Base-by-base conservation (phyloP, 2,329 filamentous ascomycete species). In the Aspergillus quadricinctus region DNA sequence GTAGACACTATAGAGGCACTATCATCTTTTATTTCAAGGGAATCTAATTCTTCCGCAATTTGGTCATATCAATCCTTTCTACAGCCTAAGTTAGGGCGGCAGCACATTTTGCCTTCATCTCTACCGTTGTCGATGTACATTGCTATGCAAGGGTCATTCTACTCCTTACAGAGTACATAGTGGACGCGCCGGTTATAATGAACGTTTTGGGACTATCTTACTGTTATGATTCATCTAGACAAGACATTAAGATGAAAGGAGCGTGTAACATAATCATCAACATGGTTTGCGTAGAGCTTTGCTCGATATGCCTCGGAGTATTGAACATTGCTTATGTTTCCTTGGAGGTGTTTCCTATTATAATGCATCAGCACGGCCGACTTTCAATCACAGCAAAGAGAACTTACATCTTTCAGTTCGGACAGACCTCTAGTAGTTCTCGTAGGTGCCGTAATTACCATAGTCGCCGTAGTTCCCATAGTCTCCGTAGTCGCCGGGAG, bases 381-480 rank as follows among this genome's bases (percentile, higher is more conserved):
- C 9, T 17, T 10, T n/a, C 10, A 43, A 21, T 19, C 3, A 21
- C 2, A 11, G 21, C 5, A 10, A 21, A 7, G 23, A 23, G 1
- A 46, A 17, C 21, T 9, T 46, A 14, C 21, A 5, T 3, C 4
- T 11, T 23, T 6, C 11, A 1, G 10, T 17, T 10, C 9, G 4
- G 23, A 17, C 19, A 10, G 7, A 45, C 35, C 27, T 29, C 35
- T 54, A 53, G 49, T 60, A 58, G 7, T 52, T 49, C 37, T 52
- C 53, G 23, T 58, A 62, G 23, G 52, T 51, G 29, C 57, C 56
- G 19, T 62, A 62, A 37, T 49, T 25, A 17, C 31, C 50, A 28
- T 59, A 58, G 50, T 53, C 43, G 3, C 56, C 57, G 9, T 59
- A 59, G 31, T 55, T 23, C 1, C 49, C 55, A 19, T 57, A 57